phyloP scores from a whole-genome alignment of 345 rosid genomes.

The Ricinus communis region DNA sequence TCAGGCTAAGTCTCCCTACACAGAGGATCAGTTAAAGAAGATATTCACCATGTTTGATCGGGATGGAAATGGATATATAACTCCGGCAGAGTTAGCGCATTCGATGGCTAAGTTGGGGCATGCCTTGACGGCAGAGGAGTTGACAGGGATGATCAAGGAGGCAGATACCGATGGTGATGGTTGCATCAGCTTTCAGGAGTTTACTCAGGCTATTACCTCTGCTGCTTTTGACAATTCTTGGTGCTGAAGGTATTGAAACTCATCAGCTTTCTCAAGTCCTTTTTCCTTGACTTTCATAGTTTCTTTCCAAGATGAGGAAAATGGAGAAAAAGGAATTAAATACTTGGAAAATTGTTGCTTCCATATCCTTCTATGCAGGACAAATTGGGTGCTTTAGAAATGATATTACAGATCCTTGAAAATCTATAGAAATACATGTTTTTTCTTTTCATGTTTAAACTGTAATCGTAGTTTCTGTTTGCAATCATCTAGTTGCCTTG shows the following conservation, averaged over 20 bases:
- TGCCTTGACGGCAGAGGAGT: slow-evolving; percentile 57
- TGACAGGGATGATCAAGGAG: slow-evolving; percentile 92
- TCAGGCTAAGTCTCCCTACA: slow-evolving; percentile 63
- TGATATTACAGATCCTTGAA: background rate
- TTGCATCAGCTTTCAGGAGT: slow-evolving; percentile 73
- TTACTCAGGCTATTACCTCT: slow-evolving; percentile 71
- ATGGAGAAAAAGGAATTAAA: no score
- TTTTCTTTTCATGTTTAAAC: background rate
- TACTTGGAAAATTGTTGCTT: no score
- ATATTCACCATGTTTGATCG: slow-evolving; percentile 44
- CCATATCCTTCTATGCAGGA: background rate
- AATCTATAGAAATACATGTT: background rate
- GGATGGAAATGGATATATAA: slow-evolving; percentile 48
- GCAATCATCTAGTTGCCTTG: slow-evolving; percentile 8
- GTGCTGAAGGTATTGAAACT: slow-evolving; percentile 37
- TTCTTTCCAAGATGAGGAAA: background rate
- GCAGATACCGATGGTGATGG: slow-evolving; percentile 96
- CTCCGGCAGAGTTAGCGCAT: slow-evolving; percentile 47
- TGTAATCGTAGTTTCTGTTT: background rate
- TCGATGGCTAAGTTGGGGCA: slow-evolving; percentile 51
- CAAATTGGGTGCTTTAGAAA: background rate
- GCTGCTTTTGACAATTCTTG: slow-evolving; percentile 89
- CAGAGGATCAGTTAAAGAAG: slow-evolving; percentile 47
- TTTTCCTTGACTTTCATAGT: background rate
- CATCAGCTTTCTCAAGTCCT: background rate